A percentile compares a stretch with the other conserved stretches of the same genome.
Conservation (phyloP, 768 basidiomycete genomes). For the Galerina marginata region DNA sequence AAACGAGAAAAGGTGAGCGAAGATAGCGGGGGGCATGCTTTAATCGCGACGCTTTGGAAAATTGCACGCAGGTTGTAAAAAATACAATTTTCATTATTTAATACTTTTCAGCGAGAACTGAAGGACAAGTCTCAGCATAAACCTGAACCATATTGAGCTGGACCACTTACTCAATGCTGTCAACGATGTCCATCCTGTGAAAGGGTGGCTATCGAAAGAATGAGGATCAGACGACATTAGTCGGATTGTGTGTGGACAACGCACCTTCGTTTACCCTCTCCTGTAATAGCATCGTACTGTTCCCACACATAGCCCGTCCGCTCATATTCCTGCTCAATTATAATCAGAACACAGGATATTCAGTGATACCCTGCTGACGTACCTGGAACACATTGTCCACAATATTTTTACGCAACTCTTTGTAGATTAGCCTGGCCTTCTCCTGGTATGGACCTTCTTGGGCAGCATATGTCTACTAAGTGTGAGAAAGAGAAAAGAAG, state of each 20-base stretch:
- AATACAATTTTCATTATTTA: slow-evolving; percentile 16
- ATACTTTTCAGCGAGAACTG: slow-evolving; percentile 43
- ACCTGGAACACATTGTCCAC: slow-evolving; percentile 81
- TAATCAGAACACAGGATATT: neutral
- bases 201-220: slow-evolving; percentile 73
- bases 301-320: slow-evolving; percentile 97
- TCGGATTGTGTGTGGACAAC: slow-evolving; percentile 20
- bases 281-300: slow-evolving; percentile 87
- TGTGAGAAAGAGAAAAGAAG: neutral
- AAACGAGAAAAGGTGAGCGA: no score
- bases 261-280: slow-evolving; percentile 87
- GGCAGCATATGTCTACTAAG: slow-evolving; percentile 70
- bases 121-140: neutral
- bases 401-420: slow-evolving; percentile 79
- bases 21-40: no score
- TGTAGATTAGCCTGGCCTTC: slow-evolving; percentile 79
- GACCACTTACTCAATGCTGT: slow-evolving; percentile 79
- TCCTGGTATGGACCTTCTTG: slow-evolving; percentile 82
- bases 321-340: slow-evolving; percentile 73
- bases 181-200: slow-evolving; percentile 96
- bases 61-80: no score
- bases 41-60: no score
- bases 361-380: neutral
- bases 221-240: slow-evolving; percentile 7
- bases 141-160: neutral